Base-by-base conservation (phyloP, 2,329 filamentous ascomycete species). In the Pseudogymnoascus sp. region DNA sequence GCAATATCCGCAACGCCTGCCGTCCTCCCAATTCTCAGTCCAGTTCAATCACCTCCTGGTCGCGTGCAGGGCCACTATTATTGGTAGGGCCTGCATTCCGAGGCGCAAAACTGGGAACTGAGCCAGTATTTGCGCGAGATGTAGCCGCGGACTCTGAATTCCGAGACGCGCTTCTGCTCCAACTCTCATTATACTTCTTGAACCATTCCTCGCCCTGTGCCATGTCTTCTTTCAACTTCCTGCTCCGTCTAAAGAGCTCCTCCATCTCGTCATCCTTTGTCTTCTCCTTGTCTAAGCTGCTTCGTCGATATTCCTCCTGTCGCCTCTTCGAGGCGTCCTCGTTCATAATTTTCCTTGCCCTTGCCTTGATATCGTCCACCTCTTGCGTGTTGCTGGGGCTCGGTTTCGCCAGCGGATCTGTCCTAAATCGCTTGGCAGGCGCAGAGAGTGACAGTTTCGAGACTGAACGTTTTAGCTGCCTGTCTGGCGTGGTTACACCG, bases 221-320 rank as follows among this genome's bases (percentile, higher is more conserved):
- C 70, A 73, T 71, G 62, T 70, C 65, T 47, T 73, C 70, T 36
- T 70, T 66, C 18, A 73, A 57, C 57, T 66, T 67, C 62, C 67
- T 72, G n/a, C 70, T 68, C 37, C 70, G 64, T 20, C 66, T 69
- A 58, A 73, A 73, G 6, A 72, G 60, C n/a, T 69, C 70, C 16
- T 70, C 66, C 50, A 64, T 64, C 54, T 71, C 70, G 14, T 67
- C 64, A 38, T 69, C 67, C 62, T 61, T 59, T 43, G 59, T 57
- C 35, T 65, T 37, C 41, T 67, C 67, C 37, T 58, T 50, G 6
- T 54, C 25, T 25, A 41, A 25, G 33, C 41, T 57, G 20, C 22
- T 25, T 4, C 22, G 43, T n/a, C 43, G n/a, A 6, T 36, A 30
- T 2, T 61, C 59, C 18, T 60, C 37, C 30, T 37, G 30, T 35